Evolutionary conservation across 306 rosid genomes (phyloP).

Genomic region (Calophaca sinica): DNA sequence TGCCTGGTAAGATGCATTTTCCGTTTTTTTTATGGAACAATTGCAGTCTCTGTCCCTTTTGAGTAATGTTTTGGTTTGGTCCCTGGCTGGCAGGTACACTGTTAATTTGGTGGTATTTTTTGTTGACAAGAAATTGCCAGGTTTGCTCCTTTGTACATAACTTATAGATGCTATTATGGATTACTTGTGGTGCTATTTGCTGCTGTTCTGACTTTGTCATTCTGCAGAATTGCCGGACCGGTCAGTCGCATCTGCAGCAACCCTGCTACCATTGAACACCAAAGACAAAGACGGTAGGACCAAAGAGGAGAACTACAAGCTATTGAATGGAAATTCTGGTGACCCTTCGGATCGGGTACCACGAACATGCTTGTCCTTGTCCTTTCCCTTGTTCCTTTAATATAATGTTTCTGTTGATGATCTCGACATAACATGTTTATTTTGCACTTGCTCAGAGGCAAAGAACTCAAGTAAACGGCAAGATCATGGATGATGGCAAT

Average conservation of each 20-base stretch:
- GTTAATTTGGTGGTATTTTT: slow-evolving; percentile 95
- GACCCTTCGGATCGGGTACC: slow-evolving; percentile 91
- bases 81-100: slow-evolving; percentile 75
- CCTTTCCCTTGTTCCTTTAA: slow-evolving; percentile 33
- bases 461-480: slow-evolving; percentile 93
- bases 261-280: slow-evolving; percentile 71
- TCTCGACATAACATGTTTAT: slow-evolving; percentile 40
- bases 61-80: slow-evolving; percentile 38
- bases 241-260: slow-evolving; percentile 59
- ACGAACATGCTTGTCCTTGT: slow-evolving; percentile 30
- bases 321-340: slow-evolving; percentile 83
- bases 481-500: slow-evolving; percentile 79
- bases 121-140: slow-evolving; percentile 84
- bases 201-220: slow-evolving; percentile 42
- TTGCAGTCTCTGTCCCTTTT: not conserved
- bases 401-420: slow-evolving; percentile 41
- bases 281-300: slow-evolving; percentile 78
- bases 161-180: slow-evolving; percentile 4
- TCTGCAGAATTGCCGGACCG: slow-evolving; percentile 91
- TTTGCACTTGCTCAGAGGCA: slow-evolving; percentile 70
- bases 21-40: not conserved
- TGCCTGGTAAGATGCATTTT: slow-evolving; percentile 73
- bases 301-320: slow-evolving; percentile 93
- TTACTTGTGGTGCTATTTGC: not conserved
- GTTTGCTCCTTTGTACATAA: slow-evolving; percentile 51